Evolutionary conservation across 441 rosid species (phyloP).

Genomic region (Arabidopsis lyrata): DNA sequence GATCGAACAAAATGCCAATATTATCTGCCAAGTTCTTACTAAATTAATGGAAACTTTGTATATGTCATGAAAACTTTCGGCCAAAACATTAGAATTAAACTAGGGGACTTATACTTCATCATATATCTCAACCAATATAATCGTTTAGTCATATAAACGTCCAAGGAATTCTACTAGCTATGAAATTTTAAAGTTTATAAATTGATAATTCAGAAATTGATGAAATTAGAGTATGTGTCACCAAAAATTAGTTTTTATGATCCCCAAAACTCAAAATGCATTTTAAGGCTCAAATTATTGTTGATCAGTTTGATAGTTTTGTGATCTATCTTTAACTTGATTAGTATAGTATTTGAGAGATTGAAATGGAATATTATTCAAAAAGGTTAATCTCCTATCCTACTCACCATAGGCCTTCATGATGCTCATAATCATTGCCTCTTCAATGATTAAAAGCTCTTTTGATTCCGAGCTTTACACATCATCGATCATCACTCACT

Average conservation of each 20-base stretch:
- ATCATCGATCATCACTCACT: conserved; percentile 33
- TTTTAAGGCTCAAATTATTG: neutral
- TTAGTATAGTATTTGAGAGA: conserved; percentile 24
- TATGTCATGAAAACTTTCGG: neutral
- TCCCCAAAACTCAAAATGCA: neutral
- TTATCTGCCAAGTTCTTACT: neutral
- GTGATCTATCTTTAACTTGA: conserved; percentile 19
- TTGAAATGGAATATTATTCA: conserved; percentile 11
- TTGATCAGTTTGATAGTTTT: conserved; percentile 22
- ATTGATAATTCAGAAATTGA: neutral
- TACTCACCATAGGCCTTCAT: conserved; percentile 45
- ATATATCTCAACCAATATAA: neutral
- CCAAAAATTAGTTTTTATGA: neutral
- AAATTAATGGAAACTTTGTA: neutral
- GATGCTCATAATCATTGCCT: conserved; percentile 60
- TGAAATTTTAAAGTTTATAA: neutral
- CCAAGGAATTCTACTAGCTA: neutral
- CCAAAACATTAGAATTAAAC: neutral
- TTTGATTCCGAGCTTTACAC: conserved; percentile 47
- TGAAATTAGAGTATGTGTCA: neutral
- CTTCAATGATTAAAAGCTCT: conserved; percentile 57
- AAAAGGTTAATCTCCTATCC: conserved; percentile 29
- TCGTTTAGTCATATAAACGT: conserved; percentile 14
- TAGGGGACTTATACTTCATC: neutral
- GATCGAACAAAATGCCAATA: conserved; percentile 38